Evolutionary conservation across 306 rosid species (phyloP).

Genomic region (Cajanus cajan): DNA sequence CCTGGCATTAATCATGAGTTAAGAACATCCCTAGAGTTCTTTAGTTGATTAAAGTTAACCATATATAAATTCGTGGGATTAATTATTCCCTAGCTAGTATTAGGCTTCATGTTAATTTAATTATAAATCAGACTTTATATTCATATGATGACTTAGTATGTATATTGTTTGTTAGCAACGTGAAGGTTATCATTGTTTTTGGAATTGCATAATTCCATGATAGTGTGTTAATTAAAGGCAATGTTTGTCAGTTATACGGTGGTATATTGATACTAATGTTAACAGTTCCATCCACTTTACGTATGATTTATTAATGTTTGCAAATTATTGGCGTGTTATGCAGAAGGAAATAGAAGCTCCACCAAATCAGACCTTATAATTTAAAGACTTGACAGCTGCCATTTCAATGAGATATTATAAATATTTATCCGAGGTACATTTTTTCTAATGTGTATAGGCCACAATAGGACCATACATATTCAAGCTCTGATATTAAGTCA

Average conservation of each 20-base stretch:
- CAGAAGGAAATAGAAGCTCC: conserved; percentile 8
- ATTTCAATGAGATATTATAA: background rate
- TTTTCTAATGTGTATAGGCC: background rate
- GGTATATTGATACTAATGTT: background rate
- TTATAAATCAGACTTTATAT: background rate
- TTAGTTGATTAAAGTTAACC: background rate
- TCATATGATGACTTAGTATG: background rate
- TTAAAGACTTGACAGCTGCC: background rate
- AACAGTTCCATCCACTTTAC: background rate
- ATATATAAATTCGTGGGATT: background rate
- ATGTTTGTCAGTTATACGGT: background rate
- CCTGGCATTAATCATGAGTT: background rate
- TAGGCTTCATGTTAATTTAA: background rate
- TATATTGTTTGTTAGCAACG: background rate
- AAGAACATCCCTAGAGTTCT: background rate
- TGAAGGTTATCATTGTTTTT: background rate
- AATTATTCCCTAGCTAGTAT: background rate
- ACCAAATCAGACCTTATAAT: background rate
- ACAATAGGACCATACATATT: background rate
- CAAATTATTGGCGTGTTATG: conserved; percentile 1
- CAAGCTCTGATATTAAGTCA: background rate
- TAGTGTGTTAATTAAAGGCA: background rate
- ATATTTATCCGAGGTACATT: conserved; percentile 17
- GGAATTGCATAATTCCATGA: background rate
- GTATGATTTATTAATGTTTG: conserved; percentile 2